Evolutionary conservation across 2,329 filamentous ascomycete species (phyloP), one percentile per base, ranked within the genome.

Genomic region (Venturia oleaginea): DNA sequence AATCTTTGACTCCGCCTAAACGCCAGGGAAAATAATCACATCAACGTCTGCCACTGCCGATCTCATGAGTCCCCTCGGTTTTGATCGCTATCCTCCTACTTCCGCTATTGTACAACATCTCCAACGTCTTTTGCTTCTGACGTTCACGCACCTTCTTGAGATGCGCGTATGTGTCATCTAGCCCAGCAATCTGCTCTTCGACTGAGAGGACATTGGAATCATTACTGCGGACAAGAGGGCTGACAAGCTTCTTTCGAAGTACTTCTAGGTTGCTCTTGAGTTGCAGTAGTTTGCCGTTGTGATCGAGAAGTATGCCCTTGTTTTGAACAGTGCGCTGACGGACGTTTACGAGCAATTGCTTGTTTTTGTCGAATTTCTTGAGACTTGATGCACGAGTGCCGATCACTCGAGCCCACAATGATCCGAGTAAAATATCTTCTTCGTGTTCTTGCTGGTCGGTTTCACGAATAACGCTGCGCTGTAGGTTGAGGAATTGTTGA

Each of bases 341-440:
- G 65, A 97, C 88, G 68, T 88, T 88, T 61, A 83, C 84, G 30
- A 97, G 84, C 0, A 97, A 81, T 61, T 86, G 82, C 67, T 88
- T 88, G 79, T 97, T 97, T 77, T 90, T 91, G 74, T 96, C 91
- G 76, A 92, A 97, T 75, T 97, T 97, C 72, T 86, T 84, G n/a
- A 96, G 81, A 68, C 88, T 83, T 55, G 81, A 82, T 8, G 89
- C 86, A 71, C 90, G 88, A 46, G 88, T 81, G 1, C 92, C 92
- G 0, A 97, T 85, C 27, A 96, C 85, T 59, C 88, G 86, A 2
- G 90, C 89, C 93, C 93, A 97, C 10, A 97, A 83, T 2, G 86
- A 88, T 2, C 88, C 87, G 54, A 97, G 86, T 70, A 94, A 83
- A 71, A 96, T 91, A 67, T 86, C 86, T 73, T 95, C 90, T 37